phyloP scores from a whole-genome alignment of 2,329 filamentous ascomycete species.

The Uncinocarpus reesii region DNA sequence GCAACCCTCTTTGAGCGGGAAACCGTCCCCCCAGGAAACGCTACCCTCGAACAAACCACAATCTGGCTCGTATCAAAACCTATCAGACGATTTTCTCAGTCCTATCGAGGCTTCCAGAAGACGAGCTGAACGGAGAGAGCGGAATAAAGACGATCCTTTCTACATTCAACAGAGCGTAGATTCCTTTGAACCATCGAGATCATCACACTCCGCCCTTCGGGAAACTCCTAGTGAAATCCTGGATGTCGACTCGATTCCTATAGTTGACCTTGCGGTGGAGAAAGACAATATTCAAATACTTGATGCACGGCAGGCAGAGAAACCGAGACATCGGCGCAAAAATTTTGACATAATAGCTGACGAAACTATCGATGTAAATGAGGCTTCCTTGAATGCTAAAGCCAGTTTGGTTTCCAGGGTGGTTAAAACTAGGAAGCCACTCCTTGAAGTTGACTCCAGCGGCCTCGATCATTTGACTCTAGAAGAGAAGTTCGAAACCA shows the following conservation, averaged over 20 bases:
- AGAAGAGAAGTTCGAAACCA: constrained; percentile 39
- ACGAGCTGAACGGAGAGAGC: constrained; percentile 65
- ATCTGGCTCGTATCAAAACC: constrained; percentile 31
- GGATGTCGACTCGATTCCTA: constrained; percentile 89
- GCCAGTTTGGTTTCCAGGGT: constrained; percentile 34
- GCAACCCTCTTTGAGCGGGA: constrained; percentile 14
- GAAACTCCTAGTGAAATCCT: constrained; percentile 62
- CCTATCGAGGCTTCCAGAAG: constrained; percentile 66
- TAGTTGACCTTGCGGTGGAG: constrained; percentile 80
- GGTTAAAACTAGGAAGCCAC: constrained; percentile 46
- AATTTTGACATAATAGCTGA: constrained; percentile 61
- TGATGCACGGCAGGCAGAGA: constrained; percentile 18
- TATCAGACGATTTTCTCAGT: constrained; percentile 33
- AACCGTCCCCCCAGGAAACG: constrained; percentile 21
- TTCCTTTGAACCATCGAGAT: constrained; percentile 56
- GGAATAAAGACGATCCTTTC: constrained; percentile 88
- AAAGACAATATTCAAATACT: not conserved
- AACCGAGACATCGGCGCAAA: constrained; percentile 38
- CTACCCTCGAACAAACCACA: constrained; percentile 19
- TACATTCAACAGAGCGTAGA: constrained; percentile 59
- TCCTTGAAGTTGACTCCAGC: constrained; percentile 72
- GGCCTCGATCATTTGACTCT: constrained; percentile 64
- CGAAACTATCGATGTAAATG: constrained; percentile 53
- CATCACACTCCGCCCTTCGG: constrained; percentile 65
- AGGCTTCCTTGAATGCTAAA: constrained; percentile 47